phyloP scores from a whole-genome alignment of 306 rosid species.

The Fragaria vesca region DNA sequence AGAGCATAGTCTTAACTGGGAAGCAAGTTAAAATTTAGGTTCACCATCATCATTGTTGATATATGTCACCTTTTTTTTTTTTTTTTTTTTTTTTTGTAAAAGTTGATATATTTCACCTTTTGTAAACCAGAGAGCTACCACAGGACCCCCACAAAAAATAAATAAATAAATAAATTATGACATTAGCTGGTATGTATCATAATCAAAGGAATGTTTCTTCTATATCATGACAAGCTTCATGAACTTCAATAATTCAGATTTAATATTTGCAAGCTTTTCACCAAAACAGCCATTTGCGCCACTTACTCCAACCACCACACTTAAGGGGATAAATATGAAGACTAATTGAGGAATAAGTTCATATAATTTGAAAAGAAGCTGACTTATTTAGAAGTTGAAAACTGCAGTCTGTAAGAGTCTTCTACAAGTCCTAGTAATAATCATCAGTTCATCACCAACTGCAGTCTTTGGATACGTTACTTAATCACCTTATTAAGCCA shows the following conservation, averaged over 20 bases:
- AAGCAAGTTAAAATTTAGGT: not conserved
- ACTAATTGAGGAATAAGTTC: not conserved
- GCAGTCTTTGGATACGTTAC: not conserved
- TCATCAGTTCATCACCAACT: not conserved
- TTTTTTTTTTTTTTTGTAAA: no score
- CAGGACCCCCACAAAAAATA: no score
- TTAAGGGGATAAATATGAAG: not conserved
- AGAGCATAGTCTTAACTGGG: not conserved
- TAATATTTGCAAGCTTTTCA: not conserved
- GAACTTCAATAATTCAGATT: not conserved
- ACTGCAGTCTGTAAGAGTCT: conserved; percentile 17
- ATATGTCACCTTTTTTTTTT: not conserved
- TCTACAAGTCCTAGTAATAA: not conserved
- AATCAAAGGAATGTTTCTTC: not conserved
- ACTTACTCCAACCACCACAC: conserved; percentile 5
- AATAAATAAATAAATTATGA: not conserved
- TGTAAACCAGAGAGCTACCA: not conserved
- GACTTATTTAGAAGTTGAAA: not conserved
- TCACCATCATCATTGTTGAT: not conserved
- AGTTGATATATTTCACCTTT: not conserved
- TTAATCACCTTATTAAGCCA: not conserved
- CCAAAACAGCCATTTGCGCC: conserved; percentile 7
- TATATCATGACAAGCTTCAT: not conserved
- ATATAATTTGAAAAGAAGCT: conserved; percentile 4
- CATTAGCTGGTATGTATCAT: not conserved